Conservation (phyloP, 2,329 filamentous ascomycete genomes). For the Pseudonectria buxi region DNA sequence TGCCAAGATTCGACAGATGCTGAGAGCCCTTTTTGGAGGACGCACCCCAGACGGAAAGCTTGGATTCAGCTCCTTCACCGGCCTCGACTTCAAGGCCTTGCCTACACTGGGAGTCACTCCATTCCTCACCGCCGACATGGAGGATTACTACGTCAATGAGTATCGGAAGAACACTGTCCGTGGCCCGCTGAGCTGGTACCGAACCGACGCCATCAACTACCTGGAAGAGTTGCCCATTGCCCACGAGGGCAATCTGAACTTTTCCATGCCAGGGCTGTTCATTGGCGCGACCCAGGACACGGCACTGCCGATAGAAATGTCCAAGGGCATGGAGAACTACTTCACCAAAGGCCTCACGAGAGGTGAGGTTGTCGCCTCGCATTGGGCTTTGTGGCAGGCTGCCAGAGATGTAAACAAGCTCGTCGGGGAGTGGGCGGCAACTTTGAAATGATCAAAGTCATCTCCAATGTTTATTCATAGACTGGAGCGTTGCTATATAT, state of each 20-base stretch:
- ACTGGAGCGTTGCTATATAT: too few relatives aligned
- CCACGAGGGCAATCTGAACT: constrained; percentile 42
- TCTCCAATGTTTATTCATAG: too few relatives aligned
- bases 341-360: constrained; percentile 52
- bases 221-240: constrained; percentile 60
- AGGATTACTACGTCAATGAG: constrained; percentile 30
- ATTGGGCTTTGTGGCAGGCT: constrained; percentile 73
- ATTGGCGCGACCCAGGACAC: constrained; percentile 60
- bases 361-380: constrained; percentile 56
- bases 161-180: constrained; percentile 65
- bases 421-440: constrained; percentile 49
- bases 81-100: constrained; percentile 54
- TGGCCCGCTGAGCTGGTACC: constrained; percentile 78
- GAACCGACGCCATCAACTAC: constrained; percentile 60
- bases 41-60: constrained; percentile 33
- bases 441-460: neutral
- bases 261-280: constrained; percentile 59
- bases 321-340: constrained; percentile 56
- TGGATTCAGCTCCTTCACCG: constrained; percentile 50
- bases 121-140: constrained; percentile 40
- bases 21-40: constrained; percentile 62
- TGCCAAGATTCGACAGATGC: constrained; percentile 55
- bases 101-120: constrained; percentile 52
- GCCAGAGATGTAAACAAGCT: constrained; percentile 59
- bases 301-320: constrained; percentile 62